Percentiles rank a stretch among this genome's conserved stretches.
These are phyloP conservation scores for Cyberlindnera suaveolens DNA, from an alignment of 805 yeast species.

Conservation along the genomic window DNA sequence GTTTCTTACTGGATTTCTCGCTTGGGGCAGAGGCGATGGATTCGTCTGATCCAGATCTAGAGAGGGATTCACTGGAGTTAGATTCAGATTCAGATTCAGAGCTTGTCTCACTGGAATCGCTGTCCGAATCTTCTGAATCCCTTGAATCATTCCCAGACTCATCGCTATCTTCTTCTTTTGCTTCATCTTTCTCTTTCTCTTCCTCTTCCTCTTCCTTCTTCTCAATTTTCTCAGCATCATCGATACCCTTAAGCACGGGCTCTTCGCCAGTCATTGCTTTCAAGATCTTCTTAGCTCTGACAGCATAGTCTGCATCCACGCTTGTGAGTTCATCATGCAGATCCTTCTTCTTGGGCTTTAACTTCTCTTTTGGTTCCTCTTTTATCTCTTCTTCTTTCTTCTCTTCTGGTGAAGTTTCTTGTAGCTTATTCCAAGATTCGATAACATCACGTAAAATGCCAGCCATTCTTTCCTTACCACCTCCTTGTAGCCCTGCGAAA, in stretches of 20 bases:
- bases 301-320: slow-evolving; percentile 24
- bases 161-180: neutral
- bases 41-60: neutral
- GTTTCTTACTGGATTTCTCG: slow-evolving; percentile 5
- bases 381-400: neutral
- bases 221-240: slow-evolving; percentile 11
- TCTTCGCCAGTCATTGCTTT: slow-evolving; percentile 17
- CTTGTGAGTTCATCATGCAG: slow-evolving; percentile 16
- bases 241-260: slow-evolving; percentile 15
- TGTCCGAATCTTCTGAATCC: no score
- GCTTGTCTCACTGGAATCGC: no score
- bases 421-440: slow-evolving; percentile 47
- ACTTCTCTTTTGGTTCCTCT: slow-evolving; percentile 3
- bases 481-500: slow-evolving; percentile 62
- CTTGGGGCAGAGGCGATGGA: neutral
- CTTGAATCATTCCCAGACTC: neutral
- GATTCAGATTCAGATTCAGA: neutral
- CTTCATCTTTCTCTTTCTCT: neutral
- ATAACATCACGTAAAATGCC: slow-evolving; percentile 42
- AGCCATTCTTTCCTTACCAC: slow-evolving; percentile 52
- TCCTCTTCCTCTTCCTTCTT: slow-evolving; percentile 4
- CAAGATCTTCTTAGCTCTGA: slow-evolving; percentile 21
- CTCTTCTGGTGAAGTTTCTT: slow-evolving; percentile 1
- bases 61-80: neutral
- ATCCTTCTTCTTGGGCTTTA: slow-evolving; percentile 7